phyloP scores from a whole-genome alignment of 1,284 basidiomycete genomes.

The Ceratobasidium theobromae region DNA sequence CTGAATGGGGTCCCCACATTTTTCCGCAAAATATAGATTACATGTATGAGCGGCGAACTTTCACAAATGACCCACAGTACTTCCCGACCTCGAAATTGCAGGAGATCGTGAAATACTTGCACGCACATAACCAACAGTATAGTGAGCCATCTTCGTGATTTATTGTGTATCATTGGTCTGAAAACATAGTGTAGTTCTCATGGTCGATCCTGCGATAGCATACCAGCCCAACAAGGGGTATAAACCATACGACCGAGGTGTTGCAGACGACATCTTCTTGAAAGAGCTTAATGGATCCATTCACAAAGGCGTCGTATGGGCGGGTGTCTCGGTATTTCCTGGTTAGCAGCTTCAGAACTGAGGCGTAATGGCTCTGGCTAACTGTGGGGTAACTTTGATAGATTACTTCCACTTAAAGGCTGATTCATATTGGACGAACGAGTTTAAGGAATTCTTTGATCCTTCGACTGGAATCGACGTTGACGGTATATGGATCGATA shows the following conservation, averaged over 20 bases:
- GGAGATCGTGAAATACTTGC: slow-evolving; percentile 63
- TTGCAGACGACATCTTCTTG: slow-evolving; percentile 59
- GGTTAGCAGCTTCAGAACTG: too few species aligned
- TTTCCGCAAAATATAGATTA: slow-evolving; percentile 54
- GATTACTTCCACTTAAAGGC: slow-evolving; percentile 68
- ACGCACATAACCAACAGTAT: slow-evolving; percentile 59
- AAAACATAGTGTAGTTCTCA: slow-evolving; percentile 51
- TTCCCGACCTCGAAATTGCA: slow-evolving; percentile 64
- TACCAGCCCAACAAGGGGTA: slow-evolving; percentile 56
- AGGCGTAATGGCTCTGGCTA: too few species aligned
- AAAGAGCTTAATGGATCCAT: slow-evolving; percentile 63
- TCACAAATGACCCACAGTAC: slow-evolving; percentile 67
- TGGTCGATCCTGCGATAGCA: slow-evolving; percentile 73
- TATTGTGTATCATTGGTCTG: not conserved
- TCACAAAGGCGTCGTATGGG: slow-evolving; percentile 68
- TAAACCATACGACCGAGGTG: slow-evolving; percentile 58
- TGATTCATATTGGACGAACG: slow-evolving; percentile 60
- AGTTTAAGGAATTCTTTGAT: slow-evolving; percentile 63
- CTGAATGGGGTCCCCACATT: not conserved
- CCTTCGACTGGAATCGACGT: slow-evolving; percentile 60
- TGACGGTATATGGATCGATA: slow-evolving; percentile 71
- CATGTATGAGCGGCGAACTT: slow-evolving; percentile 66
- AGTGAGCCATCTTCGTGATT: slow-evolving; percentile 44
- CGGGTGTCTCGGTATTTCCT: slow-evolving; percentile 65
- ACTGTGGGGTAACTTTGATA: too few species aligned